Evolutionary conservation across 2,329 filamentous ascomycete species (phyloP), one percentile per base, ranked within the genome.

Genomic region (Fonsecaea nubica): DNA sequence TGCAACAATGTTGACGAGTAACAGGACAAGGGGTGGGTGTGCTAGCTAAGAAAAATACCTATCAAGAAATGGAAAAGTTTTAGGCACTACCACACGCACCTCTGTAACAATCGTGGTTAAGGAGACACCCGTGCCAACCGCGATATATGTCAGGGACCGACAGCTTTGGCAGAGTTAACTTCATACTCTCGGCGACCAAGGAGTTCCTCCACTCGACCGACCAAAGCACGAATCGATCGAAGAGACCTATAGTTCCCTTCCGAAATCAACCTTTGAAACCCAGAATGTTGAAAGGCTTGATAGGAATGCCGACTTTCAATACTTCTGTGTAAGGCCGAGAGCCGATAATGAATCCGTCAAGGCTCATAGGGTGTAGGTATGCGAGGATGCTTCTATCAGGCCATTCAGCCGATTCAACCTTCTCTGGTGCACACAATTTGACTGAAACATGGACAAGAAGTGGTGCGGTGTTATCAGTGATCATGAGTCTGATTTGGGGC

Each of bases 1-100:
- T 87, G 85, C 75, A 81, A 86, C 72, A 83, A 81, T 68, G 72
- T 74, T 1, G 78, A 86, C 72, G 87, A 82, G 82, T 83, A 83
- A 69, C 32, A 15, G 2, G 84, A 87, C 74, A 83, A 83, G 71
- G 57, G 54, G 25, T 25, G 25, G 18, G 8, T 8, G 56, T 68
- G 66, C 58, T 40, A 21, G n/a, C 12, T n/a, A 9, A 38, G 36
- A 45, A 36, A 25, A 30, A 55, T 55, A 21, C 33, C 54, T 42
- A 18, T 25, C 8, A 9, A 25, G 15, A 50, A 25, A 35, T 53
- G 62, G 58, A 38, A 15, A 6, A 58, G 61, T 36, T n/a, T 13
- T 30, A 35, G 57, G 53, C 45, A 52, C 52, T n/a, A 38, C 57
- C 13, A 69, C 21, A 15, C 45, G 52, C 15, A 38, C 64, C 6